These are phyloP conservation scores for Aspergillus ustus DNA, from an alignment of 2,329 filamentous ascomycete genomes.

Conservation along the genomic window DNA sequence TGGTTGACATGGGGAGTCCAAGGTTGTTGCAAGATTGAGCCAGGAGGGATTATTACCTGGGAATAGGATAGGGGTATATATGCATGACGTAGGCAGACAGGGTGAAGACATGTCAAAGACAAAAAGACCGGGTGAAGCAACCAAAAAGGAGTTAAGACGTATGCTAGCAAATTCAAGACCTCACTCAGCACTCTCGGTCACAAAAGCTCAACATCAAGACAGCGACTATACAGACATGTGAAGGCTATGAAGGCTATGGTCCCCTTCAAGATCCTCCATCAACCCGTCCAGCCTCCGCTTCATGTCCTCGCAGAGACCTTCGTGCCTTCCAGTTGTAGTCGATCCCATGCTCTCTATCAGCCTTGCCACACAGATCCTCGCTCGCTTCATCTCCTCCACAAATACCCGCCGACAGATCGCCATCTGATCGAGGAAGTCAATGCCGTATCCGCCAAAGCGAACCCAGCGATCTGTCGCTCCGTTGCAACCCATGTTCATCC, in stretches of 20 bases:
- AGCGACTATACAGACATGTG: not conserved
- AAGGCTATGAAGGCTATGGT: not conserved
- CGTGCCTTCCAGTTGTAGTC: slow-evolving; percentile 16
- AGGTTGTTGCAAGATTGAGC: not conserved
- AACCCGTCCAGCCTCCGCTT: slow-evolving; percentile 16
- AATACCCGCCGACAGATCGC: slow-evolving; percentile 16
- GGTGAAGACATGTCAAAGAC: not conserved
- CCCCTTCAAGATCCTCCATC: slow-evolving; percentile 10
- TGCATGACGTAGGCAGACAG: not conserved
- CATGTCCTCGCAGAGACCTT: slow-evolving; percentile 22
- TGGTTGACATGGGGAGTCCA: not conserved
- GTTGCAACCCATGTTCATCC: not conserved
- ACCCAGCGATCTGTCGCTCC: slow-evolving; percentile 9
- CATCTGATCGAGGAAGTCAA: slow-evolving; percentile 20
- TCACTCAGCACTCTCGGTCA: not conserved
- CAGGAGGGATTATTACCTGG: not conserved
- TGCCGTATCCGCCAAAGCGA: slow-evolving; percentile 19
- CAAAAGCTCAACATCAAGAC: not conserved
- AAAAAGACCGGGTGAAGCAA: not conserved
- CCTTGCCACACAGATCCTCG: slow-evolving; percentile 13
- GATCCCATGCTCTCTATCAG: slow-evolving; percentile 16
- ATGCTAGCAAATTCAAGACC: not conserved
- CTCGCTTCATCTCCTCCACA: slow-evolving; percentile 20
- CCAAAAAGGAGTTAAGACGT: not conserved
- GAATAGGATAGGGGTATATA: not conserved